Evolutionary conservation across 129 eudicot genomes (phyloP), one percentile per base, ranked within the genome.

Genomic region (Calendula officinalis): DNA sequence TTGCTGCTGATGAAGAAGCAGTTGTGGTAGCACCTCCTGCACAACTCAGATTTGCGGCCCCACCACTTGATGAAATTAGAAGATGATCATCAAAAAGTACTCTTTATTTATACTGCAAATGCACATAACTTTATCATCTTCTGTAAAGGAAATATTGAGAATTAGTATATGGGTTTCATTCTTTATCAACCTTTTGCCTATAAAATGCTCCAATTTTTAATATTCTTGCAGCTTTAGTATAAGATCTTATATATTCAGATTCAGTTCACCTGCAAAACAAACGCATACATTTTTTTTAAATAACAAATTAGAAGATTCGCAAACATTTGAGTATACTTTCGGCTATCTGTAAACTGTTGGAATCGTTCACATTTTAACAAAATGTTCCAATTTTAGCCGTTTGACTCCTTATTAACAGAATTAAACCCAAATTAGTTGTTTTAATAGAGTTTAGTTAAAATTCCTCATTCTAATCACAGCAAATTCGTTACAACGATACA

Each of bases 41-140:
- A 55, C 77, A 88, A 56, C 85, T 92, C 62, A 80, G 95, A 70
- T 88, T 92, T 79, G 98, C 96, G 16, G 91, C 91, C 30, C 98
- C 98, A 43, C 87, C 87, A 6, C 76, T 78, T 2, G 91, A 76
- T 10, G 89, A 85, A 60, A 66, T 71, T 58, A 94, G 72, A 34
- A 71, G 54, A 38, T 52, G 66, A 60, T 38, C 45, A 36, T 35
- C 11, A 4, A 40, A 36, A 15, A 13, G 50, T n/a, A n/a, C n/a
- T 22, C 14, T 66, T 55, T 60, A 55, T 62, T 72, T 62, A 41
- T 60, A 49, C 62, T 53, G 42, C 15, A 68, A 75, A 37, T 75
- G 75, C 80, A 68, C 74, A 74, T 74, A 74, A 74, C 71, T 39
- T 74, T 67, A 65, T 61, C 69, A 71, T 65, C 50, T 56, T 72